Percentiles rank a stretch among this genome's conserved stretches.
Evolutionary conservation across 1,284 basidiomycete genomes (phyloP).

Genomic region (Phellinidium pouzarii): DNA sequence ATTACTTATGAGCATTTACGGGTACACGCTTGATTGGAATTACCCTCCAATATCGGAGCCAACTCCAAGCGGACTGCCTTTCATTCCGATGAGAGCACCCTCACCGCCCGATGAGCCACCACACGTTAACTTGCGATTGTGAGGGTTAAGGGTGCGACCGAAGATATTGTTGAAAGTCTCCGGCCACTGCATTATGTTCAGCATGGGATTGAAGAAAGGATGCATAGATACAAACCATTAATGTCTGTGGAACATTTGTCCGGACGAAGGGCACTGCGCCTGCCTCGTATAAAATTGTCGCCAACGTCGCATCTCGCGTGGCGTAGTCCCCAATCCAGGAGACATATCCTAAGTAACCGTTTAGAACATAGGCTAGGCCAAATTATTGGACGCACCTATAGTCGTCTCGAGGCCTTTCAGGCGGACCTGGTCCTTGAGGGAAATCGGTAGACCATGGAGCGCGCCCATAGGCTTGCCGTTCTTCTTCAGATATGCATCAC

Average conservation of each 20-base stretch:
- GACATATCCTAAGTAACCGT: slow-evolving; percentile 46
- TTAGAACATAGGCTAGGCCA: background rate
- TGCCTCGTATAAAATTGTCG: slow-evolving; percentile 50
- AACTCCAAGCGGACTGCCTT: slow-evolving; percentile 55
- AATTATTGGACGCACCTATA: slow-evolving; percentile 32
- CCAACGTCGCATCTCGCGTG: slow-evolving; percentile 47
- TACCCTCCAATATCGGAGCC: slow-evolving; percentile 67
- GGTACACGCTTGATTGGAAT: background rate
- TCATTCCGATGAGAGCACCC: slow-evolving; percentile 47
- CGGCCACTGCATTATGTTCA: slow-evolving; percentile 37
- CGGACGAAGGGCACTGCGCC: slow-evolving; percentile 67
- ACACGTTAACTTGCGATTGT: slow-evolving; percentile 43
- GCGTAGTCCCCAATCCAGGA: slow-evolving; percentile 55
- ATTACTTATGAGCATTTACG: background rate
- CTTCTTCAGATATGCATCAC: slow-evolving; percentile 47
- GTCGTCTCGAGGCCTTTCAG: slow-evolving; percentile 48
- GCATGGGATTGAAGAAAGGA: slow-evolving; percentile 1
- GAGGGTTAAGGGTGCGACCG: slow-evolving; percentile 62
- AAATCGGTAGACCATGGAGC: slow-evolving; percentile 59
- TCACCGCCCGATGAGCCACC: slow-evolving; percentile 64
- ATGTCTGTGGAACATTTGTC: slow-evolving; percentile 66
- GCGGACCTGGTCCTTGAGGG: slow-evolving; percentile 54
- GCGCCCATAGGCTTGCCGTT: slow-evolving; percentile 48
- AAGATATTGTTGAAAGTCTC: slow-evolving; percentile 61
- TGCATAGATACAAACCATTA: slow-evolving; percentile 38